Evolutionary conservation across 1,139 yeast species (phyloP).

Genomic region (Magnusiomyces sp.): DNA sequence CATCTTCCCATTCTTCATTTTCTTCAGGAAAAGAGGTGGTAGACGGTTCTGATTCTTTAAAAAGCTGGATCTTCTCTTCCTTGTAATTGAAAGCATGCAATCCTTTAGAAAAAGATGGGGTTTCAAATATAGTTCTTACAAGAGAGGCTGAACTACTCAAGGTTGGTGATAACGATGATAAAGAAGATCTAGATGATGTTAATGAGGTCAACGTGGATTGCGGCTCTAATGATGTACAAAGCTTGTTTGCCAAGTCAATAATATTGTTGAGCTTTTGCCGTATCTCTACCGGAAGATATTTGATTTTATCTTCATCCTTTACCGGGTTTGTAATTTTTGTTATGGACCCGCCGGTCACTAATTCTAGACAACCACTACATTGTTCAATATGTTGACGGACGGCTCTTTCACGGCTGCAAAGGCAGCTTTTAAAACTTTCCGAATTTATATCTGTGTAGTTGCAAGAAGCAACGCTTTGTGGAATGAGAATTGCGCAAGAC

Average conservation of each 20-base stretch:
- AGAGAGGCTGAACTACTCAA: too few relatives aligned
- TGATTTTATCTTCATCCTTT: neutral
- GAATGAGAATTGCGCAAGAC: conserved; percentile 4
- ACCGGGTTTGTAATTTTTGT: neutral
- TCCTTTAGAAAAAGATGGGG: too few relatives aligned
- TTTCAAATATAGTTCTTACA: too few relatives aligned
- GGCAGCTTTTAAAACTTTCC: neutral
- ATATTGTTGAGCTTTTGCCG: neutral
- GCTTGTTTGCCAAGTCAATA: neutral
- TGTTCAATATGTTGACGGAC: neutral
- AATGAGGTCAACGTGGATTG: conserved; percentile 44
- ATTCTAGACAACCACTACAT: conserved; percentile 1
- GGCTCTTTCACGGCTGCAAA: neutral
- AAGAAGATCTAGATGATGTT: conserved; percentile 34
- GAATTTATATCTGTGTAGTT: neutral
- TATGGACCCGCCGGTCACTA: neutral
- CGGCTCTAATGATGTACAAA: neutral
- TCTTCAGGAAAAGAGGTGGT: too few relatives aligned
- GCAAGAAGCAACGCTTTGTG: conserved; percentile 3
- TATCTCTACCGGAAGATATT: conserved; percentile 1
- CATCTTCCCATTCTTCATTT: too few relatives aligned
- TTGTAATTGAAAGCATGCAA: too few relatives aligned
- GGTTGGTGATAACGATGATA: too few relatives aligned
- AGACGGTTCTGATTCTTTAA: too few relatives aligned
- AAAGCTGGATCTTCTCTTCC: too few relatives aligned